These are phyloP conservation scores for Mycena maculata DNA, from an alignment of 768 basidiomycete genomes.

Conservation along the genomic window DNA sequence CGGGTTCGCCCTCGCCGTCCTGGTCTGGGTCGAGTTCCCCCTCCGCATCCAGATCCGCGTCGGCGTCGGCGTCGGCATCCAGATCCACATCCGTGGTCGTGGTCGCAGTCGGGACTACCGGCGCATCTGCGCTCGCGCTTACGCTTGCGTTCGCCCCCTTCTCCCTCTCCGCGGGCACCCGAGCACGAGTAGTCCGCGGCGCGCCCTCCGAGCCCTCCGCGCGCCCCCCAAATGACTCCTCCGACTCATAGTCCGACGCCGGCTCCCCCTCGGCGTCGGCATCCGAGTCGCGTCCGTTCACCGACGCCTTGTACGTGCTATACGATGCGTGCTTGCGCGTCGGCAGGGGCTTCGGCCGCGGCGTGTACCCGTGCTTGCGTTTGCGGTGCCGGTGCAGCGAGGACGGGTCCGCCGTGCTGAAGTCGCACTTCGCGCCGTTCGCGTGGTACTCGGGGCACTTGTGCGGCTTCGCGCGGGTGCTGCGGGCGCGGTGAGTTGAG, in stretches of 20 bases:
- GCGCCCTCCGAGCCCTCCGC: neutral
- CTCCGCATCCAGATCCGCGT: neutral
- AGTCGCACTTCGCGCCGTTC: slow-evolving; percentile 19
- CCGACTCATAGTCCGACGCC: slow-evolving; percentile 29
- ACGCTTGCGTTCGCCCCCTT: too few species aligned
- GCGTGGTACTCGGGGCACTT: slow-evolving; percentile 29
- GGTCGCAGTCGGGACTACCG: neutral
- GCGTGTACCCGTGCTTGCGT: slow-evolving; percentile 31
- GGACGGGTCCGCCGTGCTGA: slow-evolving; percentile 29
- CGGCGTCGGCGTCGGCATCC: slow-evolving; percentile 3
- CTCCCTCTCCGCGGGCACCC: neutral
- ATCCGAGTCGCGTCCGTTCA: neutral
- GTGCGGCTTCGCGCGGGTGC: slow-evolving; percentile 35
- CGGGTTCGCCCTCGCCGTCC: slow-evolving; percentile 20
- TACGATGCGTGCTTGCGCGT: neutral
- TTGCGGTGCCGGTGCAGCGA: slow-evolving; percentile 33
- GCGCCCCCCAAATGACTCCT: slow-evolving; percentile 21
- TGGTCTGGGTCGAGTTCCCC: slow-evolving; percentile 3
- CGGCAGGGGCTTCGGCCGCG: slow-evolving; percentile 9
- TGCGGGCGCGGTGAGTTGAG: neutral
- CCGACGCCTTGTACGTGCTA: neutral
- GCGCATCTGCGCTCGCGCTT: neutral
- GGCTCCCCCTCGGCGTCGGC: slow-evolving; percentile 19
- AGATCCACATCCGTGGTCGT: neutral
- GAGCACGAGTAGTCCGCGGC: too few species aligned